Conservation (phyloP, 1,139 yeast genomes). For the Williopsis jadinii region DNA sequence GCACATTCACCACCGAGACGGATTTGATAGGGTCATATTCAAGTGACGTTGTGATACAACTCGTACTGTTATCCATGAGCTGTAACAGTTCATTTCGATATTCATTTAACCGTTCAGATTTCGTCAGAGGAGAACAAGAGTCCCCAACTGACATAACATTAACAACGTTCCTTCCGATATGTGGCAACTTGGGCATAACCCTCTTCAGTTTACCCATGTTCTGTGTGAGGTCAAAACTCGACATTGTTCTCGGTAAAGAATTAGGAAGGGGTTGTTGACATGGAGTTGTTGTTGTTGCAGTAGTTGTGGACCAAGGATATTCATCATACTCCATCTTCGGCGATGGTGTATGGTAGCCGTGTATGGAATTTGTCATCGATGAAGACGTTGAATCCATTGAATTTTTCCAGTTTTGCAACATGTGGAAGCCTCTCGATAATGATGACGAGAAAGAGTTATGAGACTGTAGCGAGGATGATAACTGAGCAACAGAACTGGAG, state of each 20-base stretch:
- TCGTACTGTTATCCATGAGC: slow-evolving; percentile 9
- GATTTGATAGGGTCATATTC: slow-evolving; percentile 8
- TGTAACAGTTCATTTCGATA: slow-evolving; percentile 4
- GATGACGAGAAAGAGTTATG: slow-evolving; percentile 19
- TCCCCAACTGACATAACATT: slow-evolving; percentile 12
- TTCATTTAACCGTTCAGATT: slow-evolving; percentile 2
- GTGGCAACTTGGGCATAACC: slow-evolving; percentile 16
- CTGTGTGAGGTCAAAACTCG: slow-evolving; percentile 3
- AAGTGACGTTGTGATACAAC: not conserved
- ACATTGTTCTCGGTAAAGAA: slow-evolving; percentile 6
- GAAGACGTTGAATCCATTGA: slow-evolving; percentile 14
- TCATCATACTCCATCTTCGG: slow-evolving; percentile 21
- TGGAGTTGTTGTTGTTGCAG: slow-evolving; percentile 1
- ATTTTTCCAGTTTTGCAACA: slow-evolving; percentile 20
- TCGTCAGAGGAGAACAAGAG: not conserved
- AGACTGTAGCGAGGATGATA: slow-evolving; percentile 19
- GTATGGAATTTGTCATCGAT: slow-evolving; percentile 6
- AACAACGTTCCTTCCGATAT: slow-evolving; percentile 16
- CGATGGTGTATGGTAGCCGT: slow-evolving; percentile 14
- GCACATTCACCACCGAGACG: slow-evolving; percentile 12
- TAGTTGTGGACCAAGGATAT: slow-evolving; percentile 18
- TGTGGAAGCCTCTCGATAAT: slow-evolving; percentile 19
- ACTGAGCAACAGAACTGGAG: slow-evolving; percentile 18
- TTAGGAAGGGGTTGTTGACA: slow-evolving; percentile 1
- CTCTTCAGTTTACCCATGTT: slow-evolving; percentile 5